Evolutionary conservation across 345 rosid genomes (phyloP).

Genomic region (Pistacia atlantica): DNA sequence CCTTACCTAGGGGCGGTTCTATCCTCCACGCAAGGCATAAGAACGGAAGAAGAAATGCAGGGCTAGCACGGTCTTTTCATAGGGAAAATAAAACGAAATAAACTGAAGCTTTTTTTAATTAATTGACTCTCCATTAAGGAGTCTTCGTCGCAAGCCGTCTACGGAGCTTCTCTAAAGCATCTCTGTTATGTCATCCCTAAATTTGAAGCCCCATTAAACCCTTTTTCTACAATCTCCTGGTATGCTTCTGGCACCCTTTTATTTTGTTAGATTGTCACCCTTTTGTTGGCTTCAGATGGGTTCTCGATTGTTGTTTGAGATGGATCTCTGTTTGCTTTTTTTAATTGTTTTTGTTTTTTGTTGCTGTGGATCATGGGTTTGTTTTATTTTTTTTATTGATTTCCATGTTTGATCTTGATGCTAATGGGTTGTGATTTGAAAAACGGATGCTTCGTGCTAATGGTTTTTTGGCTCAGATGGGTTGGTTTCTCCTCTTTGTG

Average conservation of each 20-base stretch:
- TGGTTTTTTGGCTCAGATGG: background rate
- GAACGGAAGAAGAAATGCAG: background rate
- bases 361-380: conserved; percentile 8
- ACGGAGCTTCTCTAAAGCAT: background rate
- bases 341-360: background rate
- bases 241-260: background rate
- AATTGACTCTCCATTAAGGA: background rate
- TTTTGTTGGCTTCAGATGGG: background rate
- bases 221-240: background rate
- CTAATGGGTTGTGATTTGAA: background rate
- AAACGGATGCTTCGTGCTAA: background rate
- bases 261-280: background rate
- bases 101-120: background rate
- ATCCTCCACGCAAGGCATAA: too few relatives aligned
- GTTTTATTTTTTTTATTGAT: conserved; percentile 5
- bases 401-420: conserved; percentile 5
- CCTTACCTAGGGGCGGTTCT: background rate
- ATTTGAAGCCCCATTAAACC: background rate
- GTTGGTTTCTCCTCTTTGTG: too few relatives aligned
- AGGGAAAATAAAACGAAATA: background rate
- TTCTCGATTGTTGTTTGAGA: background rate
- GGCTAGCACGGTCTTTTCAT: background rate
- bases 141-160: background rate
- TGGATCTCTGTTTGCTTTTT: conserved; percentile 4
- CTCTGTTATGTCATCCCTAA: background rate